Conservation (phyloP, 2,329 filamentous ascomycete species). For the Apiospora rasikravindrae region DNA sequence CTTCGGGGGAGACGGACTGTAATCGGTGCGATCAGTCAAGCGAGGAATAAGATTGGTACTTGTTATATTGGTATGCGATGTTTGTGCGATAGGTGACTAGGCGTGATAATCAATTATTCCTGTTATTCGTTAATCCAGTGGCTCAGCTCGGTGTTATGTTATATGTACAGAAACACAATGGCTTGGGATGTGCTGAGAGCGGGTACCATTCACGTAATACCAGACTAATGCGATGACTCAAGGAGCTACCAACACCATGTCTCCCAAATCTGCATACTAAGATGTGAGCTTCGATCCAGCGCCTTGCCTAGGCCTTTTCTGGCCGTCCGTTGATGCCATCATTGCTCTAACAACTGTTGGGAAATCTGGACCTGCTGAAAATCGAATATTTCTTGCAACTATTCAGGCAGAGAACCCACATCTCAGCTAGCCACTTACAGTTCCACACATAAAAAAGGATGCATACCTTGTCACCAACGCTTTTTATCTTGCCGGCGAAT, state of each 20-base stretch:
- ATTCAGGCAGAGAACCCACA: background rate
- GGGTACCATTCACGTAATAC: background rate
- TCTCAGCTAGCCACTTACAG: background rate
- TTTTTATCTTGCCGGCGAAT: background rate
- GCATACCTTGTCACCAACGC: background rate
- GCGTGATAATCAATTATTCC: slow-evolving; percentile 3
- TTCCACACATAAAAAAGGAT: background rate
- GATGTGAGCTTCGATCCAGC: background rate
- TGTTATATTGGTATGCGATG: slow-evolving; percentile 12
- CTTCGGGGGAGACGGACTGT: background rate
- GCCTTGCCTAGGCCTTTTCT: background rate
- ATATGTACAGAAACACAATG: background rate
- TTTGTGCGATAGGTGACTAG: slow-evolving; percentile 14
- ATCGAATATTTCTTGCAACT: background rate
- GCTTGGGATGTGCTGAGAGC: background rate
- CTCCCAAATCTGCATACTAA: background rate
- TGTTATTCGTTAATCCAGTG: background rate
- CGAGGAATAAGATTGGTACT: slow-evolving; percentile 16
- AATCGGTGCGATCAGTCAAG: background rate
- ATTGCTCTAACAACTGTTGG: background rate
- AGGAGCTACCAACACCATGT: background rate
- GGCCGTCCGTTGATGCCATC: background rate
- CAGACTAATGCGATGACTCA: background rate
- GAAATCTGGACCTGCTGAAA: background rate
- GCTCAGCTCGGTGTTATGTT: background rate